Base-by-base conservation (phyloP, 208 protist genomes). In the Leishmania guyanensis region DNA sequence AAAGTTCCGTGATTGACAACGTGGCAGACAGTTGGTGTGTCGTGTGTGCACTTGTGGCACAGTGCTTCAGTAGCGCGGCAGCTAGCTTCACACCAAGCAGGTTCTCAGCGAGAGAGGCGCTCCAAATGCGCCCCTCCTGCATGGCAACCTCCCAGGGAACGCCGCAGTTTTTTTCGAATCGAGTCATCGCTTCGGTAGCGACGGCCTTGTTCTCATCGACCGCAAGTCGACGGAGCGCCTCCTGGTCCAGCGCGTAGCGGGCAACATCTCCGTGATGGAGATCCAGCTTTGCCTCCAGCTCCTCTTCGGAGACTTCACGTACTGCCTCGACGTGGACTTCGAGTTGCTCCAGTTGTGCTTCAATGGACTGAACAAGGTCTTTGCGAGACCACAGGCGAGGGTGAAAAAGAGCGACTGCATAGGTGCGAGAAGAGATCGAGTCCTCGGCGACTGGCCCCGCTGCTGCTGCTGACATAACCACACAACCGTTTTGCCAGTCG, bases 241-340 rank as follows among this genome's bases (percentile, higher is more conserved):
- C 82, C 46, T 86, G 82, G 56, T 93, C 73, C 22, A 90, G 78
- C 48, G 92, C 91, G 81, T 97, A 93, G 64, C 82, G 81, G 6
- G 92, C 83, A 62, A 95, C 86, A 56, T 84, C 84, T 64, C 84
- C 82, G 85, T 96, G 96, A 76, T 98, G 94, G 72, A 92, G 80
- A 69, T 98, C 91, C 71, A 98, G 92, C 58, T 85, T 80, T 50
- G 79, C 69, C 0, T 77, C 80, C 75, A 93, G 80, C 48, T 88
- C 84, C 54, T 85, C 80, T 22, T 73, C 89, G 48, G 74, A 80
- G 0, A 98, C 79, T 48, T 88, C 84, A 64, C 80, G 85, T 14
- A 90, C 87, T 43, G 54, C 75, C 14, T 92, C 84, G 16, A 96
- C 64, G 46, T 75, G 53, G 51, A 94, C 75, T 5, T 84, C 87